These are phyloP conservation scores for Rhododendron ferrugineum DNA, from an alignment of 148 eudicot genomes.

Conservation along the genomic window DNA sequence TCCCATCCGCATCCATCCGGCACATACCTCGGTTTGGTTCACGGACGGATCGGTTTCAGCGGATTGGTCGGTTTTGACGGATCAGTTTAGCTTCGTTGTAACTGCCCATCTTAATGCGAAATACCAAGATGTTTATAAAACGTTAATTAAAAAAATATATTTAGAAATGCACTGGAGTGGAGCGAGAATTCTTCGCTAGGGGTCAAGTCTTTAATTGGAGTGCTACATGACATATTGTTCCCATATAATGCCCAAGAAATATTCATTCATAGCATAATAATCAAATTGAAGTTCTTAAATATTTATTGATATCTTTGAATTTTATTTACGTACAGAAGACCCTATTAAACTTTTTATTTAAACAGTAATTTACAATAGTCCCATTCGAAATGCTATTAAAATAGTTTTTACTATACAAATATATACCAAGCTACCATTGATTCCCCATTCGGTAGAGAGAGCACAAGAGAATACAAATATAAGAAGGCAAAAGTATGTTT, in stretches of 20 bases:
- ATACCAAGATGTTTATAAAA: too few relatives aligned
- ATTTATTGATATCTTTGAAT: not conserved
- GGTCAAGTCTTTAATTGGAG: too few relatives aligned
- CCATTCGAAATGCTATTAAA: not conserved
- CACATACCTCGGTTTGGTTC: too few relatives aligned
- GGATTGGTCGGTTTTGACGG: too few relatives aligned
- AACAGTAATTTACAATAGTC: not conserved
- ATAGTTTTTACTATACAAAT: not conserved
- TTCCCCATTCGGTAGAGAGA: too few relatives aligned
- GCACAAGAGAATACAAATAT: too few relatives aligned
- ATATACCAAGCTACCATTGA: too few relatives aligned
- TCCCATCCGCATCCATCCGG: too few relatives aligned
- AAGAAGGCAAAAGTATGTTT: not conserved
- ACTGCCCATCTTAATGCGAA: too few relatives aligned
- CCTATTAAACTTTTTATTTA: not conserved
- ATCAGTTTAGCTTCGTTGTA: too few relatives aligned
- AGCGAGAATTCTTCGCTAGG: not conserved
- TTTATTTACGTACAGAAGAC: not conserved
- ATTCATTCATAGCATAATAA: too few relatives aligned
- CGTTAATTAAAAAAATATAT: not conserved
- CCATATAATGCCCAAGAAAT: not conserved
- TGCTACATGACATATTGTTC: not conserved
- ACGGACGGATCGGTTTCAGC: too few relatives aligned
- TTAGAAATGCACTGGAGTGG: not conserved
- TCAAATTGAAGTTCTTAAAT: not conserved